Evolutionary conservation across 768 basidiomycete species (phyloP).

Genomic region (Brasilioporus rufonigricans): DNA sequence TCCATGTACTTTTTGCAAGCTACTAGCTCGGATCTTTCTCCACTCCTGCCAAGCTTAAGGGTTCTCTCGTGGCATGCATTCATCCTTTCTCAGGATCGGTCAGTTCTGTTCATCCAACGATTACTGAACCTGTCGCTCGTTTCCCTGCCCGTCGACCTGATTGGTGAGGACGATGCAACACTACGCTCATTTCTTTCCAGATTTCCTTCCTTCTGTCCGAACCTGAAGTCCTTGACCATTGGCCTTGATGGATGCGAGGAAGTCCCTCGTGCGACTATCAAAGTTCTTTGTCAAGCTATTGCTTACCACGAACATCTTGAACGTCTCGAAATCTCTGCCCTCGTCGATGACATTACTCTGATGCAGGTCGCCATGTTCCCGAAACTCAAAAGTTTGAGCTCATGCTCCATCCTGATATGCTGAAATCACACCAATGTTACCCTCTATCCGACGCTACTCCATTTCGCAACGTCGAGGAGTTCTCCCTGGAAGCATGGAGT

Average conservation of each 20-base stretch:
- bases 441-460: neutral
- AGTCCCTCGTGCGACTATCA: neutral
- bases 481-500: neutral
- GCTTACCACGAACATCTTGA: neutral
- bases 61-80: too few species aligned
- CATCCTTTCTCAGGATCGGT: too few species aligned
- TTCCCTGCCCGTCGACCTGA: neutral
- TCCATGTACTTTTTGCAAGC: too few species aligned
- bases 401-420: neutral
- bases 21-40: too few species aligned
- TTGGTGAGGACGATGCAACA: neutral
- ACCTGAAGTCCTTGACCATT: neutral
- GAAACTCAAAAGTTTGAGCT: neutral
- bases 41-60: too few species aligned
- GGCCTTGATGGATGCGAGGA: neutral
- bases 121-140: neutral
- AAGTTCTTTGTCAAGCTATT: neutral
- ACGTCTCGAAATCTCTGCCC: neutral
- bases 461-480: neutral
- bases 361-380: neutral
- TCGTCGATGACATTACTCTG: neutral
- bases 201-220: neutral
- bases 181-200: neutral
- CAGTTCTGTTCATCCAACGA: neutral
- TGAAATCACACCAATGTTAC: neutral